Conservation (phyloP, 805 yeast species). For the Limtongia smithiae region DNA sequence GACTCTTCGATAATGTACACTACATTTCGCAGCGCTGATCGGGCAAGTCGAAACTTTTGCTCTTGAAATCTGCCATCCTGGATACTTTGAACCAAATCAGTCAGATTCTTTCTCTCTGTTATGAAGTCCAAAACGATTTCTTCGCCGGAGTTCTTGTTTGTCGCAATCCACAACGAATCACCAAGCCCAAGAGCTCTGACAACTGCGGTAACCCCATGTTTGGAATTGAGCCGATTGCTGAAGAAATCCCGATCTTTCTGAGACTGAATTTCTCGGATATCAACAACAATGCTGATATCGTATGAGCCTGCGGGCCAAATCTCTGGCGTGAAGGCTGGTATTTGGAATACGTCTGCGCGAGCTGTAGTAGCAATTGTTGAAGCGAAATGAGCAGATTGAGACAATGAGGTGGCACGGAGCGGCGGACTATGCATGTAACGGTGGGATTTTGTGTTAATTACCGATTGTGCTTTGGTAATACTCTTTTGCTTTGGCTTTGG, state of each 20-base stretch:
- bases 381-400: too few species aligned
- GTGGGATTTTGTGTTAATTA: too few species aligned
- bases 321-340: conserved; percentile 12
- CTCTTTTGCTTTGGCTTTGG: too few species aligned
- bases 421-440: too few species aligned
- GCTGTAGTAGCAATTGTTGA: background rate
- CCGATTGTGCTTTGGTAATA: too few species aligned
- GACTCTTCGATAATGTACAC: conserved; percentile 80
- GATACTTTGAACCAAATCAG: conserved; percentile 78
- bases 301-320: conserved; percentile 62
- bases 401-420: too few species aligned
- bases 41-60: conserved; percentile 72
- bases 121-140: conserved; percentile 74
- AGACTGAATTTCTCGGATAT: conserved; percentile 77
- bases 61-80: conserved; percentile 85
- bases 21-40: conserved; percentile 63
- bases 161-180: conserved; percentile 87
- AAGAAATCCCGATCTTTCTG: conserved; percentile 68
- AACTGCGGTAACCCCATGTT: conserved; percentile 49
- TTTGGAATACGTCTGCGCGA: background rate
- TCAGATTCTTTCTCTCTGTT: conserved; percentile 85
- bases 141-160: conserved; percentile 51
- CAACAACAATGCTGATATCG: conserved; percentile 62
- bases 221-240: conserved; percentile 47
- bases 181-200: conserved; percentile 69